These are phyloP conservation scores for Moesziomyces sp. DNA, from an alignment of 1,284 basidiomycete species.

Conservation along the genomic window DNA sequence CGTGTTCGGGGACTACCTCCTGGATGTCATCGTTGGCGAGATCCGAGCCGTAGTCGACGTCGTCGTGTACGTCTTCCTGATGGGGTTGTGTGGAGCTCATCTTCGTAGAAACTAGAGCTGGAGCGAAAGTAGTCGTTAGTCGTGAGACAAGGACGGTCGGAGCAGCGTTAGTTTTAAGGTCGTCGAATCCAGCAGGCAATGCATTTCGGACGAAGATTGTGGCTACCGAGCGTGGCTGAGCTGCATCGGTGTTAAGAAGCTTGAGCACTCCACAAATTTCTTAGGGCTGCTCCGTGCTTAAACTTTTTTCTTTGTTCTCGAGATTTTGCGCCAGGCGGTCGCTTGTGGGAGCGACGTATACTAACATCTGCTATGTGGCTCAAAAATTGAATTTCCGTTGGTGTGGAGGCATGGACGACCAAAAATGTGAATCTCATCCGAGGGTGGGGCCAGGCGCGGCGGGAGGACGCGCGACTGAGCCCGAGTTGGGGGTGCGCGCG, in stretches of 20 bases:
- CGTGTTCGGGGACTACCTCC: conserved; percentile 49
- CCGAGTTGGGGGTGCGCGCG: conserved; percentile 2
- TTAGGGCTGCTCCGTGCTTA: conserved; percentile 3
- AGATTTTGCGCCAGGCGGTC: background rate
- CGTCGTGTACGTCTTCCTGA: conserved; percentile 30
- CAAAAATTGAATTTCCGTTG: too few species aligned
- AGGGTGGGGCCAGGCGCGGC: background rate
- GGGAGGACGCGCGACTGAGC: background rate
- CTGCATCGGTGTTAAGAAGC: conserved; percentile 12
- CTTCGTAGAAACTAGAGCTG: background rate
- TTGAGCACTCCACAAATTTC: conserved; percentile 11
- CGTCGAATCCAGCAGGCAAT: conserved; percentile 3
- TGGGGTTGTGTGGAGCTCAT: conserved; percentile 37
- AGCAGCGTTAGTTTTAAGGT: too few species aligned
- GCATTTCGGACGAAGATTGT: conserved; percentile 1
- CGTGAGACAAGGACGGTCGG: too few species aligned
- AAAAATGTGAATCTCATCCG: conserved; percentile 1
- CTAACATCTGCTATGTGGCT: too few species aligned
- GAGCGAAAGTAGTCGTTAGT: too few species aligned
- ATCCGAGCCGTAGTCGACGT: conserved; percentile 38
- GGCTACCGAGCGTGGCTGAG: background rate
- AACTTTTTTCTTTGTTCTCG: conserved; percentile 2
- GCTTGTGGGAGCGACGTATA: too few species aligned
- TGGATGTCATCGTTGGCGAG: conserved; percentile 45
- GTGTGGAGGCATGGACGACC: conserved; percentile 26